These are phyloP conservation scores for Fusarium sp. DNA, from an alignment of 2,329 filamentous ascomycete species.

Conservation along the genomic window DNA sequence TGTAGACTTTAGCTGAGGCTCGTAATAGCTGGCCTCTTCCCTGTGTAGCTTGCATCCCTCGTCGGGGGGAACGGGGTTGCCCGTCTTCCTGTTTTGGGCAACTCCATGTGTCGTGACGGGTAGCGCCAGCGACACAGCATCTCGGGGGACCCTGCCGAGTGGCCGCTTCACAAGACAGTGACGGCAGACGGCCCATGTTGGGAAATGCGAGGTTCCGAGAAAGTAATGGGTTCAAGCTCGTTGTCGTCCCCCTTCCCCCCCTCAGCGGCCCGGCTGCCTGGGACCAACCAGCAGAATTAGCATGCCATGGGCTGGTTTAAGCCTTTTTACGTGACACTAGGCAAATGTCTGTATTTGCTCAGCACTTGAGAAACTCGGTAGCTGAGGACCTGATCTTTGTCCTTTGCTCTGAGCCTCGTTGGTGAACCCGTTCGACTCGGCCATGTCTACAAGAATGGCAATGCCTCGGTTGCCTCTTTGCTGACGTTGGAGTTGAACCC, in stretches of 20 bases:
- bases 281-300: slow-evolving; percentile 3
- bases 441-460: not conserved
- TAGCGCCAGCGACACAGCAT: not conserved
- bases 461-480: slow-evolving; percentile 7
- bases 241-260: not conserved
- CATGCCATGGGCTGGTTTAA: not conserved
- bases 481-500: not conserved
- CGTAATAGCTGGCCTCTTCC: not conserved
- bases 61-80: not conserved
- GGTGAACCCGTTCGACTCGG: not conserved
- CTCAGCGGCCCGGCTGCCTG: slow-evolving; percentile 12
- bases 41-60: slow-evolving; percentile 5
- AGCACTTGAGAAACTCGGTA: not conserved
- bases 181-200: not conserved
- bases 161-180: not conserved
- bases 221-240: not conserved
- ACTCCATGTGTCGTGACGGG: not conserved
- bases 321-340: slow-evolving; percentile 4
- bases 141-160: slow-evolving; percentile 16
- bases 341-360: not conserved
- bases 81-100: not conserved
- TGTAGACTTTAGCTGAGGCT: slow-evolving; percentile 1
- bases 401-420: not conserved
- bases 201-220: slow-evolving; percentile 21
- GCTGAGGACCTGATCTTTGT: not conserved